Evolutionary conservation across 805 yeast species (phyloP).

Genomic region (Brettanomyces sp.): DNA sequence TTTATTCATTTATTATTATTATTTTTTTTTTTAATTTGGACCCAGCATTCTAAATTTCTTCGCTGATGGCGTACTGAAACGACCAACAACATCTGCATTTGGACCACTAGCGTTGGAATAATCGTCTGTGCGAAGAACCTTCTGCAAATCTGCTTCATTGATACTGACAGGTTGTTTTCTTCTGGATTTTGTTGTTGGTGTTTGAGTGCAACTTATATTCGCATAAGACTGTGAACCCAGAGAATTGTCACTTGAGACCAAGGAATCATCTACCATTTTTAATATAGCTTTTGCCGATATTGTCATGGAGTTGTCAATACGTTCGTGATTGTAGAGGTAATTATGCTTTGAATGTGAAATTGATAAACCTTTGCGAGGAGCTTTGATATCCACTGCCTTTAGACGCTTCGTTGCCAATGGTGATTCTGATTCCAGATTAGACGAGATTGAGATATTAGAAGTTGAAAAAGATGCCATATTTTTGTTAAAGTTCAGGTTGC

Average conservation of each 20-base stretch:
- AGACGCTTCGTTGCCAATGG: neutral
- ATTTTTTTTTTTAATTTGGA: neutral
- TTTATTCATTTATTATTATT: neutral
- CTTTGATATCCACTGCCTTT: neutral
- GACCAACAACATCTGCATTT: neutral
- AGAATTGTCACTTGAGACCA: slow-evolving; percentile 28
- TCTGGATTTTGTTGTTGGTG: neutral
- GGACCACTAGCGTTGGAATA: neutral
- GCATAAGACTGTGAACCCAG: slow-evolving; percentile 15
- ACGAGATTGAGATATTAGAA: neutral
- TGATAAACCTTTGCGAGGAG: neutral
- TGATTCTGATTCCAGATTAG: neutral
- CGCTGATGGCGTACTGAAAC: too few relatives aligned
- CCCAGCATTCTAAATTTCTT: too few relatives aligned
- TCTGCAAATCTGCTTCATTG: slow-evolving; percentile 22
- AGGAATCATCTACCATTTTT: slow-evolving; percentile 30
- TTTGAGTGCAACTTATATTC: neutral
- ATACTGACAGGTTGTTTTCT: slow-evolving; percentile 16
- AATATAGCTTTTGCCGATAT: slow-evolving; percentile 27
- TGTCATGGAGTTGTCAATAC: slow-evolving; percentile 27
- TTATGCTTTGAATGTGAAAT: neutral
- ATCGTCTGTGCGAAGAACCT: slow-evolving; percentile 12
- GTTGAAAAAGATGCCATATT: neutral
- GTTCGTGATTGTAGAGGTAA: slow-evolving; percentile 3
- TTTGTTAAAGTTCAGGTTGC: neutral